These are phyloP conservation scores for Stramenopiles sp. DNA, from an alignment of 352 stramenopile species.

Conservation along the genomic window DNA sequence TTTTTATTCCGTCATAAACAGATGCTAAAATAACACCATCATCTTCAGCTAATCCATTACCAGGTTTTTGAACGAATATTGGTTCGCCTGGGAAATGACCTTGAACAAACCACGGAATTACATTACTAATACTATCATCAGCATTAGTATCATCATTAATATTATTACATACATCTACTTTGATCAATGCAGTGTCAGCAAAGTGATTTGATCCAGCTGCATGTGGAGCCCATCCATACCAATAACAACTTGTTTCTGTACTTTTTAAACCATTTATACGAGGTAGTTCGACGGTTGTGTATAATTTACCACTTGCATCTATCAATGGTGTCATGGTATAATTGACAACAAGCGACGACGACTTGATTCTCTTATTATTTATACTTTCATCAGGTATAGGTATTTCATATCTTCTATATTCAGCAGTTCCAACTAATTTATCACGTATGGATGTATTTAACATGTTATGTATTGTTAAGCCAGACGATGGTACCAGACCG, in stretches of 20 bases:
- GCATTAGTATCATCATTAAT: too few species aligned
- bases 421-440: background rate
- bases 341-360: too few species aligned
- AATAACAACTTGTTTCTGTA: background rate
- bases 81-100: background rate
- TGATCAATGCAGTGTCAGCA: background rate
- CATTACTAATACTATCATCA: background rate
- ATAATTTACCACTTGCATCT: background rate
- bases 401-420: background rate
- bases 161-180: background rate
- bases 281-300: background rate
- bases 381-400: background rate
- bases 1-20: background rate
- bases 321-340: background rate
- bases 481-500: background rate
- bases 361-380: too few species aligned
- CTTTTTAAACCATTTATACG: background rate
- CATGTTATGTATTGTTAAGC: background rate
- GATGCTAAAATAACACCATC: background rate
- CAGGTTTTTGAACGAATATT: background rate
- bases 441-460: background rate
- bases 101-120: background rate
- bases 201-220: background rate
- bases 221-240: background rate
- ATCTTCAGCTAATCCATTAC: background rate